Conservation (phyloP, 805 yeast species). For the Ogataea henricii region DNA sequence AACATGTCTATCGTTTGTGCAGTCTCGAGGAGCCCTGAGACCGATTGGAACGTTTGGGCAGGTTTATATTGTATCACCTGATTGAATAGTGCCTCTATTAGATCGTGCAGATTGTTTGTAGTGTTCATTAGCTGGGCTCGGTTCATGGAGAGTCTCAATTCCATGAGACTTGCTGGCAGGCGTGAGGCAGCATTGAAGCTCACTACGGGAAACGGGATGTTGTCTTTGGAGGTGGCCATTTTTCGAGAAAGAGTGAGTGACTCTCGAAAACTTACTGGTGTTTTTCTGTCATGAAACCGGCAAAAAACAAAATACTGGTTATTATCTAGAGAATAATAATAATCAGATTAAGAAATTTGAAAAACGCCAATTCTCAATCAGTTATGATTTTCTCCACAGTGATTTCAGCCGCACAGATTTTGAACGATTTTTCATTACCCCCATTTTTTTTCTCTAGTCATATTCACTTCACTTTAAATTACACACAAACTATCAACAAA, state of each 20-base stretch:
- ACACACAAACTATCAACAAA: not conserved
- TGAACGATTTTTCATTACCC: not conserved
- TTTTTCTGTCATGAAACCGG: too few relatives aligned
- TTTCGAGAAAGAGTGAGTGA: not conserved
- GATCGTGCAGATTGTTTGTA: conserved; percentile 24
- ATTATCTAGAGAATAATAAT: not conserved
- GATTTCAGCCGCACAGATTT: conserved; percentile 4
- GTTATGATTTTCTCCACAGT: not conserved
- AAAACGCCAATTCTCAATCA: not conserved
- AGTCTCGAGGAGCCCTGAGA: conserved; percentile 13
- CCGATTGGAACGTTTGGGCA: not conserved
- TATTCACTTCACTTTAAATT: not conserved
- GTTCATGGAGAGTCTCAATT: conserved; percentile 20
- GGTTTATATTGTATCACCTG: not conserved
- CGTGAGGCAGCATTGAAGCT: not conserved
- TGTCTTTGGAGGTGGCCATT: conserved; percentile 1
- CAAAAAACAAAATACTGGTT: not conserved
- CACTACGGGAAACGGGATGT: conserved; percentile 20
- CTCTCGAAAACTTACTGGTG: too few relatives aligned
- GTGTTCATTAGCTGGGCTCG: conserved; percentile 26
- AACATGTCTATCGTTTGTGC: conserved; percentile 13
- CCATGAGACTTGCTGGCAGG: conserved; percentile 17
- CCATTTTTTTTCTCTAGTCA: not conserved
- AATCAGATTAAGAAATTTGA: too few relatives aligned
- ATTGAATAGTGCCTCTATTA: conserved; percentile 27